Evolutionary conservation across 352 stramenopile species (phyloP), one percentile per base, ranked within the genome.

Genomic region (Globisporangium perplexum): DNA sequence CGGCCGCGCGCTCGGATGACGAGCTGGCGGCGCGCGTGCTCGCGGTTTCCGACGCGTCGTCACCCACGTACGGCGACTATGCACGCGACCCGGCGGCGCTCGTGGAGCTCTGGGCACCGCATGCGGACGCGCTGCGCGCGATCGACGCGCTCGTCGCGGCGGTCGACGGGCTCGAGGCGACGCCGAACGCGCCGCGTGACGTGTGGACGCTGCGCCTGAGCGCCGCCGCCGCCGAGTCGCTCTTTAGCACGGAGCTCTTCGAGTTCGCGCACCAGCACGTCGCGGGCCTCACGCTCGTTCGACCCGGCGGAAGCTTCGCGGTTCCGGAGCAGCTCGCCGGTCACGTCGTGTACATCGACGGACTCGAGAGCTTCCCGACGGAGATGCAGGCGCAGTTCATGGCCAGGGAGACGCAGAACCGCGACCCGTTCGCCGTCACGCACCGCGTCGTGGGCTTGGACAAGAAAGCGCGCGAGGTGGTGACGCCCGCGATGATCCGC

Each of bases 331-430:
- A 57, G 5, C 54, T 92, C 3, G 55, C 63, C 2, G 7, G n/a
- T 5, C 65, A 84, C 20, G 64, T 90, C 20, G 43, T 71, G 47
- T 92, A 75, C 61, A 57, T 90, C 11, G 81, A 84, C 62, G 81
- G 74, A 22, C 66, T 92, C 20, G 78, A 92, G 62, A 77, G 66
- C 52, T 88, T 92, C 44, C 81, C 81, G 5, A 86, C 81, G 24
- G 66, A 81, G 48, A 74, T 76, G 51, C 76, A 88, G 57, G 72
- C 75, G n/a, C 61, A 62, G 31, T 65, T 69, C 36, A 74, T 87
- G 63, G 61, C 68, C 12, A 39, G 15, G 12, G 12, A 11, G 33
- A 39, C 33, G 33, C 33, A 74, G 26, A 68, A 69, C 31, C 44
- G 53, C 4, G 66, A 83, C 33, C 72, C 71, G 36, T 60, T 78